phyloP scores from a whole-genome alignment of 1,139 yeast genomes.

The Chernovozyma sophiae-reginae region DNA sequence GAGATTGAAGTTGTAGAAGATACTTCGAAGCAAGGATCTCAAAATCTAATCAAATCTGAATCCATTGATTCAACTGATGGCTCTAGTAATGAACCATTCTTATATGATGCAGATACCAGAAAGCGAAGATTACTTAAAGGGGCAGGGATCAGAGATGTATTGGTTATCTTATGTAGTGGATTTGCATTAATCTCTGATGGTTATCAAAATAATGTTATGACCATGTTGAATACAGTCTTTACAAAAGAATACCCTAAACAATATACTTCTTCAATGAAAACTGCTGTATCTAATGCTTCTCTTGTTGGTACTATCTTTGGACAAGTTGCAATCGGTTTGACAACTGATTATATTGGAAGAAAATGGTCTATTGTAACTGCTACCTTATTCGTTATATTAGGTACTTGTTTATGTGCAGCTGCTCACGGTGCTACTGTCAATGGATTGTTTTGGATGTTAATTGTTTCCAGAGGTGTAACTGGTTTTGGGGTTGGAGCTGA shows the following conservation, averaged over 20 bases:
- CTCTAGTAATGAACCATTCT: conserved; percentile 12
- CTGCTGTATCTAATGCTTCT: conserved; percentile 47
- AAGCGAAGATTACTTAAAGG: conserved; percentile 26
- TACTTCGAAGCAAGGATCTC: not conserved
- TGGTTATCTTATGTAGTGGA: conserved; percentile 43
- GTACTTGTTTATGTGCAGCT: conserved; percentile 47
- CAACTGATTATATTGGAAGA: conserved; percentile 45
- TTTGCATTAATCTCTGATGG: conserved; percentile 53
- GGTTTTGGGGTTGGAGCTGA: conserved; percentile 81
- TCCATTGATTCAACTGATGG: conserved; percentile 5
- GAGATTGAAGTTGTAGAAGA: not conserved
- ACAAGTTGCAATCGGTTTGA: conserved; percentile 41
- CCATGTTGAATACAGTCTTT: conserved; percentile 41
- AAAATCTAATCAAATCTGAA: not conserved
- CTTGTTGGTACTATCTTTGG: conserved; percentile 49
- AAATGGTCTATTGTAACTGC: conserved; percentile 46
- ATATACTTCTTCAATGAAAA: conserved; percentile 35
- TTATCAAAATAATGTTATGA: conserved; percentile 48
- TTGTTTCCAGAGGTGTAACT: conserved; percentile 61
- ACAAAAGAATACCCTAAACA: conserved; percentile 25
- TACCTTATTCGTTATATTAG: conserved; percentile 40
- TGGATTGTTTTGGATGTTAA: conserved; percentile 69
- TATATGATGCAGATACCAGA: conserved; percentile 35
- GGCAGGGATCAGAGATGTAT: conserved; percentile 25
- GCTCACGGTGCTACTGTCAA: conserved; percentile 38